Base-by-base conservation (phyloP, 208 protist genomes). In the Acanthamoeba quina region DNA sequence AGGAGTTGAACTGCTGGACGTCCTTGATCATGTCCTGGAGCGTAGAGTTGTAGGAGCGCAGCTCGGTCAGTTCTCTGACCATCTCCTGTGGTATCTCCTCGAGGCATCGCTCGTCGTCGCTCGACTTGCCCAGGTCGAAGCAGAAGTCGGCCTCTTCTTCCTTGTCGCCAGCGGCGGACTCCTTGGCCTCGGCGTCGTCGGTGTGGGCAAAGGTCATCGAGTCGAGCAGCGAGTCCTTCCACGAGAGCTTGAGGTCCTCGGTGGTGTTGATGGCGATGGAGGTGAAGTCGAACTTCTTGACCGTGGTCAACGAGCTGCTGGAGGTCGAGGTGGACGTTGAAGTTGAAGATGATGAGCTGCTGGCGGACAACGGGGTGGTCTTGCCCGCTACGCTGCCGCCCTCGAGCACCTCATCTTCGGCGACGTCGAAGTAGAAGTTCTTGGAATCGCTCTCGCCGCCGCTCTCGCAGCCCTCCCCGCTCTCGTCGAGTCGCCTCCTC, bases 11-110 rank as follows among this genome's bases (percentile, higher is more conserved):
- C 70, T 80, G 70, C 70, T 80, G 70, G 41, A 80, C 70, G 41
- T 80, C 70, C 70, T 80, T 80, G 70, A 80, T 80, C 70, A 80
- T 80, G 70, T 80, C 70, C 70, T 80, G 70, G 37, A 80, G 70
- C 37, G 70, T 80, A 6, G 70, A 80, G 70, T 80, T 80, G 37
- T 80, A 80, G 6, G 70, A 80, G 5, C 70, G 31, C 41, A 80
- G 70, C 41, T 80, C 70, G 7, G 70, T 80, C 31, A 80, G 70
- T 52, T 80, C 70, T 52, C 70, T 80, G 70, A 80, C 70, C 70
- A 80, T 80, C 70, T 80, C 70, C 41, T 80, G 70, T 3, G 70
- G 70, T 41, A 80, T 80, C 37, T 80, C 70, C 70, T 80, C 70
- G 37, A 80, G 70, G 70, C 70, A 80, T 9, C 70, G 70, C 70